phyloP scores from a whole-genome alignment of 129 eudicot species.

The Apium graveolens region DNA sequence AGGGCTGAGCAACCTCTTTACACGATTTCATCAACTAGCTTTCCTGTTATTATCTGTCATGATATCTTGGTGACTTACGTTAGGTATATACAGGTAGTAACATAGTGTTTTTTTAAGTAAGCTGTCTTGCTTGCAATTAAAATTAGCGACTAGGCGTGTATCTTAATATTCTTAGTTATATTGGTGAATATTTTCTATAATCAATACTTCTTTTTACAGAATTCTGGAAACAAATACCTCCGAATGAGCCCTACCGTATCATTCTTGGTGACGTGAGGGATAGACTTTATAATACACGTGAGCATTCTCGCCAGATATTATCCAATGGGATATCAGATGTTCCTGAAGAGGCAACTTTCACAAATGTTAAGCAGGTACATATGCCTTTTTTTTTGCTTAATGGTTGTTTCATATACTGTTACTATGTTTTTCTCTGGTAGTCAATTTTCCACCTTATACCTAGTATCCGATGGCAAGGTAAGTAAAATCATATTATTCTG shows the following conservation, averaged over 20 bases:
- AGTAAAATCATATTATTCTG: background rate
- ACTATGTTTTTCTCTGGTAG: no score
- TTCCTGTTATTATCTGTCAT: no score
- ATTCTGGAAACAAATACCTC: slow-evolving; percentile 76
- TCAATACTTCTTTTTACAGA: slow-evolving; percentile 27
- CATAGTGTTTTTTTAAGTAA: no score
- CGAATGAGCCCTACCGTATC: slow-evolving; percentile 73
- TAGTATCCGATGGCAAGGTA: background rate
- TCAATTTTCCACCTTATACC: background rate
- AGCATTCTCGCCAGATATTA: slow-evolving; percentile 61
- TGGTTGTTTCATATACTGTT: background rate
- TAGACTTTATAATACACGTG: slow-evolving; percentile 66
- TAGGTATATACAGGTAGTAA: background rate
- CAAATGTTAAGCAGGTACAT: slow-evolving; percentile 51
- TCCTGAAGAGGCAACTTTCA: slow-evolving; percentile 45
- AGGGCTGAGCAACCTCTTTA: background rate
- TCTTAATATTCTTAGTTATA: no score
- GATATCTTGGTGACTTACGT: background rate
- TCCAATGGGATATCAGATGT: slow-evolving; percentile 46
- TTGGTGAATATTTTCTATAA: background rate
- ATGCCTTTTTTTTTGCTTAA: background rate
- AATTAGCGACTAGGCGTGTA: background rate
- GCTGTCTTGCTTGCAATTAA: background rate
- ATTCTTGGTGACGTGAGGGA: slow-evolving; percentile 85
- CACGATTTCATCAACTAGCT: no score